Evolutionary conservation across 169 alveolate species (phyloP), one percentile per base, ranked within the genome.

Genomic region (Plasmodium fragile): DNA sequence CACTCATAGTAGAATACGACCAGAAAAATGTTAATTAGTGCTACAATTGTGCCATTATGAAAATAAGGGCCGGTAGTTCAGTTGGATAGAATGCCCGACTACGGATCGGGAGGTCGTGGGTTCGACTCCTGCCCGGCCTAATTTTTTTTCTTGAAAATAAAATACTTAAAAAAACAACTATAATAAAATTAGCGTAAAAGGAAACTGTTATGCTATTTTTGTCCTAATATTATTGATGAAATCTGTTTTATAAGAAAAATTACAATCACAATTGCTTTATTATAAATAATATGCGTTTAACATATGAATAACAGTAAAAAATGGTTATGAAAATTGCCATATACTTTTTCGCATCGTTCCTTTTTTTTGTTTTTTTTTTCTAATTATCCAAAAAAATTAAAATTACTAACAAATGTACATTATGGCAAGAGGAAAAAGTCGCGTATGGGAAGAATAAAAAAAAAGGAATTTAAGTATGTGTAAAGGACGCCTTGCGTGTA

Each of bases 21-120:
- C 39, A 69, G 34, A 65, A 65, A 6, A 65, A 65, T 65, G 18
- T 65, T 13, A 8, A 28, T 65, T 65, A 65, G 75, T 71, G 69
- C 18, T 82, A n/a, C 30, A 82, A n/a, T 49, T 5, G 5, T 10
- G 22, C 0, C 16, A 34, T 6, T 28, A 11, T 8, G 10, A 5
- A 8, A 65, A 78, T 77, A 16, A 77, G 94, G 97, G 97, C 96
- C 97, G 96, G 95, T 95, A 95, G 97, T 95, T 95, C 97, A 95
- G 97, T 92, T 95, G 97, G 97, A 95, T 95, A 95, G 97, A 95
- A 95, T 94, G 97, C 97, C 96, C 97, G 97, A 94, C 97, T 95
- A 94, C 97, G 97, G 96, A 95, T 94, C 96, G 97, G 96, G 97
- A 92, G 97, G 97, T 95, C 97, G 97, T 93, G 97, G 97, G 97